Conservation (phyloP, 2,329 filamentous ascomycete genomes). For the Pseudogymnoascus sp. region DNA sequence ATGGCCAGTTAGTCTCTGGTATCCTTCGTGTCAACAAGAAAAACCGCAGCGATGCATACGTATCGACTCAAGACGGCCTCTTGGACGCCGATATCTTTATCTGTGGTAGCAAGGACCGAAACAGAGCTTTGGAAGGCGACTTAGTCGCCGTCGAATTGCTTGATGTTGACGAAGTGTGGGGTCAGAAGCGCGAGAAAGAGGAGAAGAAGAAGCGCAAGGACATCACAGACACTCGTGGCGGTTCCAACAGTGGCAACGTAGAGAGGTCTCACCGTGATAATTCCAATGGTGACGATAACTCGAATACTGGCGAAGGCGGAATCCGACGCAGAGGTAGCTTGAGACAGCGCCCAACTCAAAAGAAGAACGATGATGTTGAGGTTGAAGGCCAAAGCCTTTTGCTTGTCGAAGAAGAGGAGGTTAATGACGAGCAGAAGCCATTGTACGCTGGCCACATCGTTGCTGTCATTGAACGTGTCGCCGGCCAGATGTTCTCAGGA, state of each 20-base stretch:
- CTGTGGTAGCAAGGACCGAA: conserved; percentile 97
- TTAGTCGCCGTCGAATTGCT: conserved; percentile 92
- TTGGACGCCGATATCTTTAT: conserved; percentile 99
- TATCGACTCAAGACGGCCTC: conserved; percentile 79
- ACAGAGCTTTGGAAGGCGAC: conserved; percentile 92
- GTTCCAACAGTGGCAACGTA: conserved; percentile 67
- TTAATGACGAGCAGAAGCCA: conserved; percentile 96
- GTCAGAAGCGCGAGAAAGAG: conserved; percentile 97
- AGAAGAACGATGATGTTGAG: conserved; percentile 99
- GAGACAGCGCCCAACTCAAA: conserved; percentile 92
- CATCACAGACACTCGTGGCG: conserved; percentile 82
- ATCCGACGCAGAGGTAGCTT: conserved; percentile 90
- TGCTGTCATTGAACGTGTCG: conserved; percentile 92
- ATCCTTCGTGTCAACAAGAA: conserved; percentile 99
- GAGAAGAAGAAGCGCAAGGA: conserved; percentile 99
- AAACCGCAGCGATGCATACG: conserved; percentile 97
- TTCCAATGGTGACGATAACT: conserved; percentile 57
- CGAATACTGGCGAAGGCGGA: conserved; percentile 65
- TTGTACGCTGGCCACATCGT: conserved; percentile 96
- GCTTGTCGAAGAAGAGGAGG: conserved; percentile 96
- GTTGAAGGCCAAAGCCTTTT: conserved; percentile 96
- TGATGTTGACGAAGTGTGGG: conserved; percentile 97
- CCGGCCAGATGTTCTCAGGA: conserved; percentile 98
- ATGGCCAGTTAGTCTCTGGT: conserved; percentile 92
- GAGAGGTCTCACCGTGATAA: conserved; percentile 48